Evolutionary conservation across 2,329 filamentous ascomycete species (phyloP), one percentile per base, ranked within the genome.

Genomic region (Microdochium nivale): DNA sequence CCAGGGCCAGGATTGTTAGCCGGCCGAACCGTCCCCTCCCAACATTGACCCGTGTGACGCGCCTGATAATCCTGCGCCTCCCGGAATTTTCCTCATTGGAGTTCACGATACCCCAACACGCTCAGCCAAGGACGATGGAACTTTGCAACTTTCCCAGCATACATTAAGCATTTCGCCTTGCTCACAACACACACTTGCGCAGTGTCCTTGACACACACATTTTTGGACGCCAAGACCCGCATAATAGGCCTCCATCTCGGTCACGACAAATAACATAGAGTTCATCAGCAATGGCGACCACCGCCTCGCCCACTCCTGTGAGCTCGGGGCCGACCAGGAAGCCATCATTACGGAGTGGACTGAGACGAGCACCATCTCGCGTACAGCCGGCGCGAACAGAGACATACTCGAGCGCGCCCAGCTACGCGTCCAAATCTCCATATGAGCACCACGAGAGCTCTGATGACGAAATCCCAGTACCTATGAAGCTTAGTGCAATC

Each of bases 401-500:
- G 52, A 75, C 71, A 53, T 75, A 75, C 49, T 67, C 70, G 9
- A 65, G 62, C 10, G 58, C 64, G 19, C 57, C 64, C 50, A 58
- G 55, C 48, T 61, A 65, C 47, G 58, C 57, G 44, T 62, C 63
- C 49, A 69, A 74, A 49, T 67, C 74, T 51, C 74, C 74, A 53
- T 73, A 74, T 48, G 76, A 71, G 56, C 70, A 66, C n/a, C 85
- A 88, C 60, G 91, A 96, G 65, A 96, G 89, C 74, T 96, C 91
- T 24, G 92, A 96, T 69, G 92, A 96, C 62, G 92, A 96, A 69
- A 88, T 95, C 25, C 87, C 88, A 16, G 86, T 89, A 59, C 90
- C 90, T 61, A 90, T 94, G 81, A 95, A 94, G 72, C 87, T 96
- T 65, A 96, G 90, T 66, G 90, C 91, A 61, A 81, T 94, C 58